Conservation (phyloP, 2,329 filamentous ascomycete genomes). For the Trichoderma polysporum region DNA sequence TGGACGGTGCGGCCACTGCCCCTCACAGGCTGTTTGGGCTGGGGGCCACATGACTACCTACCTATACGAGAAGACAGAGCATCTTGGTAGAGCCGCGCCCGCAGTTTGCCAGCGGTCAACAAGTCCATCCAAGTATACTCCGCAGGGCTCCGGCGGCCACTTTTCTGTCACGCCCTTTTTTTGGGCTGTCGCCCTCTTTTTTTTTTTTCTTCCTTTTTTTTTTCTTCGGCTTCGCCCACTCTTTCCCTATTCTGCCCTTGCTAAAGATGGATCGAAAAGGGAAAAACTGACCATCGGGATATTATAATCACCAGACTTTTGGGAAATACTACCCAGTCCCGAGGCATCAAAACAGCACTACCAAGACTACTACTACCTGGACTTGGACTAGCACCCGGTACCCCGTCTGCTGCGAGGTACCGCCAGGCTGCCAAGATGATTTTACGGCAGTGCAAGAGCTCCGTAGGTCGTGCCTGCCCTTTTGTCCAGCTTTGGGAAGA, state of each 20-base stretch:
- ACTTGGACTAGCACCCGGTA: neutral
- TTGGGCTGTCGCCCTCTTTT: neutral
- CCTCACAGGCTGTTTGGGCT: neutral
- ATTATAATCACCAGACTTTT: slow-evolving; percentile 3
- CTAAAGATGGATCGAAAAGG: neutral
- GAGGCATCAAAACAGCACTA: neutral
- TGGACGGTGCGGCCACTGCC: neutral
- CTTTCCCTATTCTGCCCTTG: neutral
- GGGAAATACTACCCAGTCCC: neutral
- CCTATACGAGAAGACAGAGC: slow-evolving; percentile 1
- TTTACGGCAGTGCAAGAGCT: slow-evolving; percentile 1
- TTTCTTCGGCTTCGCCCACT: neutral
- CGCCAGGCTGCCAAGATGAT: neutral
- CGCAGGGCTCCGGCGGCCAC: neutral
- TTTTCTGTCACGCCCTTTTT: neutral
- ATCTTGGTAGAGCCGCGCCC: neutral
- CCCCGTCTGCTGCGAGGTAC: slow-evolving; percentile 5
- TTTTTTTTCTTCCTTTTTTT: neutral
- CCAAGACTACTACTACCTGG: neutral
- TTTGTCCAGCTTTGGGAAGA: slow-evolving; percentile 9
- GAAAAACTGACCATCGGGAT: neutral
- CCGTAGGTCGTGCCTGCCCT: neutral
- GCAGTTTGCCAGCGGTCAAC: slow-evolving; percentile 4
- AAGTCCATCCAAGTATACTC: slow-evolving; percentile 13
- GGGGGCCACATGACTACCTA: slow-evolving; percentile 1